Conservation (phyloP, 1,284 basidiomycete genomes). For the Malassezia brasiliensis region DNA sequence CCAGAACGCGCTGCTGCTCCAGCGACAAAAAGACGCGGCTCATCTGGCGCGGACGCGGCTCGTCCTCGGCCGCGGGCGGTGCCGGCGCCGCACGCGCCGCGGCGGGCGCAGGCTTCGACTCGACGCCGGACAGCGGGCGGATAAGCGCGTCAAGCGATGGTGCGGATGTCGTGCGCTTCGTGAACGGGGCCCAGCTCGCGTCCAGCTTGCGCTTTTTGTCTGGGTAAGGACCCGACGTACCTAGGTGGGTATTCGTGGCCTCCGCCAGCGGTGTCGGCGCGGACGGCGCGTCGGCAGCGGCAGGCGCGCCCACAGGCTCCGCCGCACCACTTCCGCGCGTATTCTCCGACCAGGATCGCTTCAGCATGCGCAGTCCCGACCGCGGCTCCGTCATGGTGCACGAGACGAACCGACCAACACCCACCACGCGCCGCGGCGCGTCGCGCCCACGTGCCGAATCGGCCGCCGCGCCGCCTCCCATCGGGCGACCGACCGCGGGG, state of each 20-base stretch:
- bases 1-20: conserved; percentile 41
- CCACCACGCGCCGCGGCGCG: conserved; percentile 5
- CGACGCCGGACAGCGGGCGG: background rate
- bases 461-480: background rate
- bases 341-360: conserved; percentile 16
- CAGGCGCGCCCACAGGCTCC: background rate
- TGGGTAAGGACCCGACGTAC: background rate
- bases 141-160: conserved; percentile 7
- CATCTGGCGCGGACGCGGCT: background rate
- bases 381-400: conserved; percentile 2
- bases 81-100: background rate
- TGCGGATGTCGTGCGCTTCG: conserved; percentile 1
- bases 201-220: conserved; percentile 6
- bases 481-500: background rate
- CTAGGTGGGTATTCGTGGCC: background rate
- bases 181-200: background rate
- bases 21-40: conserved; percentile 24
- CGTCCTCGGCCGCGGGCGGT: background rate
- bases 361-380: conserved; percentile 19
- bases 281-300: no score
- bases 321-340: background rate
- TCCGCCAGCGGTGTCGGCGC: background rate
- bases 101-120: background rate
- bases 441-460: background rate
- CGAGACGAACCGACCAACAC: background rate